phyloP scores from a whole-genome alignment of 306 rosid genomes.

The Elaeagnus macrophylla region DNA sequence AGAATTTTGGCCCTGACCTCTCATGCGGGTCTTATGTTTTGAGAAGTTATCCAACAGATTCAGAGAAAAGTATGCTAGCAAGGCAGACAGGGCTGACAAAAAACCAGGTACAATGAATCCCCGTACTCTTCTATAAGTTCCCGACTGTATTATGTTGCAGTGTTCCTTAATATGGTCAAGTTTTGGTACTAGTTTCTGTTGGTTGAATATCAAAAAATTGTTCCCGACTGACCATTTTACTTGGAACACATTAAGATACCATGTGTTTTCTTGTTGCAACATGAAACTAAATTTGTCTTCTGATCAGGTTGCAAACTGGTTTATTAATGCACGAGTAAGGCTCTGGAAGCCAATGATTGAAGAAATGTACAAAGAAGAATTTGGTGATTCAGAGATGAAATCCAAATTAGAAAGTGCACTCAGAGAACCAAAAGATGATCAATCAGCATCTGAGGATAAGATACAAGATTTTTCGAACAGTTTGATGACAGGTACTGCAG shows the following conservation, averaged over 20 bases:
- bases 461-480: slow-evolving; percentile 30
- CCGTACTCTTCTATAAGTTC: slow-evolving; percentile 2
- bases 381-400: slow-evolving; percentile 62
- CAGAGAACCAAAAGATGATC: slow-evolving; percentile 30
- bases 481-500: slow-evolving; percentile 24
- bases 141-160: not conserved
- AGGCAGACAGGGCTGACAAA: slow-evolving; percentile 82
- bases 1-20: slow-evolving; percentile 5
- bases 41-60: slow-evolving; percentile 86
- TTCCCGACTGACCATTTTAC: no score
- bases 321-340: slow-evolving; percentile 87
- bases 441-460: not conserved
- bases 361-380: slow-evolving; percentile 95
- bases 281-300: not conserved
- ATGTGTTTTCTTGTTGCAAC: no score
- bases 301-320: slow-evolving; percentile 89
- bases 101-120: slow-evolving; percentile 56
- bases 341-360: slow-evolving; percentile 99
- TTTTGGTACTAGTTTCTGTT: no score
- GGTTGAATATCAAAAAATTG: no score
- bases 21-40: slow-evolving; percentile 13
- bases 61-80: slow-evolving; percentile 84
- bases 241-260: no score
- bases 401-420: slow-evolving; percentile 47
- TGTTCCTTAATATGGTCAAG: not conserved